Base-by-base conservation (phyloP, 257 asterid species). In the Fraxinus cuspidata region DNA sequence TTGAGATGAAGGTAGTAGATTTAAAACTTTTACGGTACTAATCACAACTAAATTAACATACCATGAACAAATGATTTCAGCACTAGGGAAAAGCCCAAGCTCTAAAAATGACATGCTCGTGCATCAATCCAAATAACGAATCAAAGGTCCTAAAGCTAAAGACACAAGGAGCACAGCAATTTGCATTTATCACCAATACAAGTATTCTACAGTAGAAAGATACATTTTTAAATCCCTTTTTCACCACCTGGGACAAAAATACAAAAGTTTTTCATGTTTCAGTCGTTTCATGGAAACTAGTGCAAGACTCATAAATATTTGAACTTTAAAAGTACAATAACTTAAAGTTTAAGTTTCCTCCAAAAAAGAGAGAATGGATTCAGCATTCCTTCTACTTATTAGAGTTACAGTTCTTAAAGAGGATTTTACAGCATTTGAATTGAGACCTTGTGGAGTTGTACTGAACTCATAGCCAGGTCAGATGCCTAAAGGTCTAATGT, bases 1-100 rank as follows among this genome's bases (percentile, higher is more conserved):
- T 69, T 34, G 70, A 53, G 82, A 51, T 64, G 70, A 49, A 60
- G 42, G 73, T 56, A 79, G 64, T 37, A 56, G 37, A 72, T 42
- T 21, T 68, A 49, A 73, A 53, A 18, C 31, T 70, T 51, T 63
- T 44, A 70, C 73, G 74, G 66, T 34, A 60, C n/a, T 18, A 66
- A 74, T 35, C 72, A 75, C 79, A 67, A 65, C 7, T 31, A 77
- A 56, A 76, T 51, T 49, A 77, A 38, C 29, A 40, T 13, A 40
- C 47, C 12, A 70, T 31, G 47, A 40, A 31, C 13, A 60, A 64
- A 29, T 51, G 51, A 10, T 23, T 77, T 47, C 53, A 31, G 40
- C 76, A 80, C 78, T 65, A 68, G 15, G 13, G 18, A 11, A 67
- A 37, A 28, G 4, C 56, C 18, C 65, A n/a, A 21, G n/a, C 28